Evolutionary conservation across 306 rosid genomes (phyloP).

Genomic region (Gastrolobium villosum): DNA sequence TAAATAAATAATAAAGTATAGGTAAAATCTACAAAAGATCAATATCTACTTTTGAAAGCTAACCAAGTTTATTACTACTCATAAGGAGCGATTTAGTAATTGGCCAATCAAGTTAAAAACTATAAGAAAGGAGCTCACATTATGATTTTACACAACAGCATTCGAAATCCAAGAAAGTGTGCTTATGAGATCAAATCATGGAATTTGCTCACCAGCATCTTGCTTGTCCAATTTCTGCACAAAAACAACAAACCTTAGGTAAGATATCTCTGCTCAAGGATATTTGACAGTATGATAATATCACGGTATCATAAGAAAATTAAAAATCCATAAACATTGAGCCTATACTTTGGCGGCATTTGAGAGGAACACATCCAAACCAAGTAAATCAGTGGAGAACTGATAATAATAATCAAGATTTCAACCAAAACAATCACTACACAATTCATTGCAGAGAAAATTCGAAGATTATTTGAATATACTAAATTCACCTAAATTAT

Average conservation of each 20-base stretch:
- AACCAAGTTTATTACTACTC: slow-evolving; percentile 29
- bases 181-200: slow-evolving; percentile 45
- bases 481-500: slow-evolving; percentile 20
- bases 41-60: slow-evolving; percentile 32
- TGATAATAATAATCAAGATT: slow-evolving; percentile 13
- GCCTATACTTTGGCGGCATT: slow-evolving; percentile 19
- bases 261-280: slow-evolving; percentile 21
- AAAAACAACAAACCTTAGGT: slow-evolving; percentile 15
- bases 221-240: slow-evolving; percentile 65
- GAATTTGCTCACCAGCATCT: slow-evolving; percentile 56
- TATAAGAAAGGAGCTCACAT: slow-evolving; percentile 37
- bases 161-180: slow-evolving; percentile 25
- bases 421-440: slow-evolving; percentile 25
- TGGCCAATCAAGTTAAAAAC: slow-evolving; percentile 22
- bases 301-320: neutral
- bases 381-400: neutral
- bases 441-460: neutral
- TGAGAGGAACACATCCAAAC: neutral
- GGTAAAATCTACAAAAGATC: slow-evolving; percentile 20
- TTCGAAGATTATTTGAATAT: neutral
- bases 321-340: slow-evolving; percentile 1
- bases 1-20: slow-evolving; percentile 16
- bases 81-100: slow-evolving; percentile 39
- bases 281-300: neutral
- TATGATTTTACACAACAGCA: slow-evolving; percentile 43